phyloP scores from a whole-genome alignment of 257 asterid genomes.

The Solanum raphanifolium region DNA sequence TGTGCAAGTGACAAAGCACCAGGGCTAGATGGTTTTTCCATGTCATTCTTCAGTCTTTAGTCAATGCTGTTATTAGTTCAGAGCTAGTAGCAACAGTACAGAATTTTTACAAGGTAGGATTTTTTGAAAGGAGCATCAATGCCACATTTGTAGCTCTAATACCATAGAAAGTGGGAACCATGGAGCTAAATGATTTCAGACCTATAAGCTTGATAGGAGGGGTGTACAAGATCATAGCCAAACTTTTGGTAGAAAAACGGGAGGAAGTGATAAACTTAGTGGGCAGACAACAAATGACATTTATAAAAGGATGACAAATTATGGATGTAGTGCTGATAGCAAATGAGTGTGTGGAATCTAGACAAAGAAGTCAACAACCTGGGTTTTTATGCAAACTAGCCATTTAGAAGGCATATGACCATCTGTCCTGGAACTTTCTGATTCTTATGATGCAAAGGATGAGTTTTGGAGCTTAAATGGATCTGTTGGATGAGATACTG shows the following conservation, averaged over 20 bases:
- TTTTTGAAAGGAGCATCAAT: neutral
- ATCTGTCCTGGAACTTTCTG: neutral
- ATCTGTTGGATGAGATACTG: neutral
- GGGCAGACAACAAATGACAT: neutral
- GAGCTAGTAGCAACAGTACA: neutral
- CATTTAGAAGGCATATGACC: neutral
- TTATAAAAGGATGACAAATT: neutral
- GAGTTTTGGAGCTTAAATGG: neutral
- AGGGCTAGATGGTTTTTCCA: neutral
- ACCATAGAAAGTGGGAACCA: neutral
- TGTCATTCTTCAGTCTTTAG: neutral
- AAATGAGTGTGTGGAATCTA: neutral
- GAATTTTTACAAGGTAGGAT: neutral
- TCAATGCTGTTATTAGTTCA: neutral
- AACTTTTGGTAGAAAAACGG: neutral
- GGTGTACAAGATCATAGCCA: neutral
- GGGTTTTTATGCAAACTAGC: neutral
- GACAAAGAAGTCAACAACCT: neutral
- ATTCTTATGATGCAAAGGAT: neutral
- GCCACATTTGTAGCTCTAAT: neutral
- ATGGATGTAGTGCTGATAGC: neutral
- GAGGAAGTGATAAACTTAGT: neutral
- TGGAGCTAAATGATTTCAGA: neutral
- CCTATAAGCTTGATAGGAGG: neutral
- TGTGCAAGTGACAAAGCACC: neutral